phyloP scores from a whole-genome alignment of 768 basidiomycete genomes.

The Tephrocybe sp. region DNA sequence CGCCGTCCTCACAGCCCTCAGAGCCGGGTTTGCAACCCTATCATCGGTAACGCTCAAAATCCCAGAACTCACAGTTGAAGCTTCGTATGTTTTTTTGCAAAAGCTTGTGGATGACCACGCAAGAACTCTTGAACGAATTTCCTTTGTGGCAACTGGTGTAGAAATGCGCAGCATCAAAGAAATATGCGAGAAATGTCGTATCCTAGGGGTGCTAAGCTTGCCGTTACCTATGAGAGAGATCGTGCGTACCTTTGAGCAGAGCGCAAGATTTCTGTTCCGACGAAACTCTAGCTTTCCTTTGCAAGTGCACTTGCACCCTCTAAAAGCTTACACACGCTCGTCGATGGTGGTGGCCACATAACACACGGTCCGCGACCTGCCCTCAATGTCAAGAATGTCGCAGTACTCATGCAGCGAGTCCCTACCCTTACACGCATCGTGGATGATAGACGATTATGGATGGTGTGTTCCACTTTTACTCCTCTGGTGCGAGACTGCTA shows the following conservation, averaged over 20 bases:
- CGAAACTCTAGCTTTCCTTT: slow-evolving; percentile 28
- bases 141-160: slow-evolving; percentile 48
- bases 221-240: slow-evolving; percentile 52
- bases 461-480: slow-evolving; percentile 40
- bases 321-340: slow-evolving; percentile 39
- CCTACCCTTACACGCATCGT: slow-evolving; percentile 45
- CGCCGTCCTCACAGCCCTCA: slow-evolving; percentile 32
- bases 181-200: slow-evolving; percentile 42
- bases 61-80: slow-evolving; percentile 33
- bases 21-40: slow-evolving; percentile 30
- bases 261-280: not conserved
- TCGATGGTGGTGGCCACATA: slow-evolving; percentile 44
- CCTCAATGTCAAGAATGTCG: slow-evolving; percentile 37
- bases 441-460: slow-evolving; percentile 54
- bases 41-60: slow-evolving; percentile 44
- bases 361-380: slow-evolving; percentile 37
- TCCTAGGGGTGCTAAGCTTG: slow-evolving; percentile 51
- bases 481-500: not conserved
- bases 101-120: slow-evolving; percentile 42
- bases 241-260: slow-evolving; percentile 28
- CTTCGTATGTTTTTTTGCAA: slow-evolving; percentile 40
- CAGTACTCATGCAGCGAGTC: slow-evolving; percentile 39
- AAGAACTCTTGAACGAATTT: slow-evolving; percentile 40
- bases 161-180: slow-evolving; percentile 35
- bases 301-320: slow-evolving; percentile 34